A percentile compares a stretch with the other conserved stretches of the same genome.
Conservation (phyloP, 2,329 filamentous ascomycete species). For the Elsinoe batatas region DNA sequence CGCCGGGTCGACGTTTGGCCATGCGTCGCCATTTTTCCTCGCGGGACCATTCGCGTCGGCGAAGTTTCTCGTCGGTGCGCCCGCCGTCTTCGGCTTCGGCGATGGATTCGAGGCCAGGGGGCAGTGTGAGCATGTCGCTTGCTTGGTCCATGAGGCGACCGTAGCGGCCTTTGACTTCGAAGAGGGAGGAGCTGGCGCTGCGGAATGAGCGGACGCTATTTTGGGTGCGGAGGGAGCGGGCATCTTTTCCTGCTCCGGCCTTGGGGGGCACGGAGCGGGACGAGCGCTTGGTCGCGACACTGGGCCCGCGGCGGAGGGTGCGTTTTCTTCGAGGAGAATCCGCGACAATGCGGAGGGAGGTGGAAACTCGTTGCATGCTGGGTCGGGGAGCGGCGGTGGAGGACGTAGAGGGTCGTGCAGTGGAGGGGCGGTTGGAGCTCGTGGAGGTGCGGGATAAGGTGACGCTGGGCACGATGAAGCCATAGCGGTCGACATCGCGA, state of each 20-base stretch:
- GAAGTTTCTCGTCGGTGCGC: conserved; percentile 38
- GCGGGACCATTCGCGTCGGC: conserved; percentile 50
- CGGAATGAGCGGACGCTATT: conserved; percentile 2
- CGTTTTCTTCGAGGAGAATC: conserved; percentile 46
- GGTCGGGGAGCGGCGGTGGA: conserved; percentile 21
- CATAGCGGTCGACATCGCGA: conserved; percentile 54
- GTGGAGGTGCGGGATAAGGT: conserved; percentile 25
- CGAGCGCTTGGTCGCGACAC: conserved; percentile 34
- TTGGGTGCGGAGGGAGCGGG: conserved; percentile 4
- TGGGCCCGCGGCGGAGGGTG: conserved; percentile 41
- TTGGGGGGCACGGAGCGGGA: conserved; percentile 26
- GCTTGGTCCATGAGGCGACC: conserved; percentile 50
- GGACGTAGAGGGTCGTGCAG: neutral
- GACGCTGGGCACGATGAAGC: conserved; percentile 47
- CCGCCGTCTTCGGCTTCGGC: conserved; percentile 38
- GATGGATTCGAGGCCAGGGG: conserved; percentile 41
- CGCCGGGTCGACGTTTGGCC: conserved; percentile 37
- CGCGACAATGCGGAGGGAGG: conserved; percentile 47
- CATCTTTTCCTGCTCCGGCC: neutral
- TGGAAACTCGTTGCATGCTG: conserved; percentile 49
- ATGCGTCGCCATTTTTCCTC: conserved; percentile 61
- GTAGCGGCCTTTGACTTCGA: conserved; percentile 40
- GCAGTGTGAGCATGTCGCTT: conserved; percentile 54
- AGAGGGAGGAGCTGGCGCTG: neutral
- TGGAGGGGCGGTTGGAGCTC: conserved; percentile 5